phyloP scores from a whole-genome alignment of 495 filamentous ascomycete genomes.

The Neurospora sublineolata region DNA sequence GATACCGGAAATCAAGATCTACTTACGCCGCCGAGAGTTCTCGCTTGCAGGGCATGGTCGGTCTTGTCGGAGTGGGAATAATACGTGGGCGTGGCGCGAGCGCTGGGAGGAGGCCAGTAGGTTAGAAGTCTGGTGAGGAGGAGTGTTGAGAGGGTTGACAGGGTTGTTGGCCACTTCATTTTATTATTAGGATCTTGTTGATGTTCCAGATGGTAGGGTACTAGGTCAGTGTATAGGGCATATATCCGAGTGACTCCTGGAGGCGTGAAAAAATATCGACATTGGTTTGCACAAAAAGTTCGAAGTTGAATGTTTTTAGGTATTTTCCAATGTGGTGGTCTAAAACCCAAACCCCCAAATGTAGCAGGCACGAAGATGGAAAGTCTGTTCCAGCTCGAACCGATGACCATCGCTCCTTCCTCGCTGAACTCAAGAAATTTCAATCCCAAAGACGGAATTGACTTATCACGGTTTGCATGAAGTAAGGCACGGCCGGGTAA shows the following conservation, averaged over 20 bases:
- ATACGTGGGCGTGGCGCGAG: neutral
- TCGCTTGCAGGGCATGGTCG: neutral
- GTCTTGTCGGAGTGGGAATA: neutral
- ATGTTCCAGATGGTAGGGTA: neutral
- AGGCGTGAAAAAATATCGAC: too few relatives aligned
- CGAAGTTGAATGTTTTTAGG: neutral
- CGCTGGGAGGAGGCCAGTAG: neutral
- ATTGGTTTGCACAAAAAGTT: too few relatives aligned
- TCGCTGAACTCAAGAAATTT: neutral
- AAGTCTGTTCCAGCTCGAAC: neutral
- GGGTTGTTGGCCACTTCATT: neutral
- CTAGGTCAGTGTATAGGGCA: neutral
- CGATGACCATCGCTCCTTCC: neutral
- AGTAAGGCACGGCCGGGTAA: neutral
- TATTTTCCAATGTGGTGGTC: neutral
- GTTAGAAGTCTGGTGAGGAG: neutral
- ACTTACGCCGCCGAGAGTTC: neutral
- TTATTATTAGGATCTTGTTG: neutral
- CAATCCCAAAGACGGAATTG: neutral
- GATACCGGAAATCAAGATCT: neutral
- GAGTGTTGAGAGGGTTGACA: neutral
- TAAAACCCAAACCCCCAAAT: too few relatives aligned
- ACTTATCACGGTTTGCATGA: neutral
- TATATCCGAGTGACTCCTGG: neutral
- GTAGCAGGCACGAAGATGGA: neutral